Percentiles rank a stretch among this genome's conserved stretches.
Evolutionary conservation across 2,329 filamentous ascomycete species (phyloP).

Genomic region (Aspergillus ochraceus): DNA sequence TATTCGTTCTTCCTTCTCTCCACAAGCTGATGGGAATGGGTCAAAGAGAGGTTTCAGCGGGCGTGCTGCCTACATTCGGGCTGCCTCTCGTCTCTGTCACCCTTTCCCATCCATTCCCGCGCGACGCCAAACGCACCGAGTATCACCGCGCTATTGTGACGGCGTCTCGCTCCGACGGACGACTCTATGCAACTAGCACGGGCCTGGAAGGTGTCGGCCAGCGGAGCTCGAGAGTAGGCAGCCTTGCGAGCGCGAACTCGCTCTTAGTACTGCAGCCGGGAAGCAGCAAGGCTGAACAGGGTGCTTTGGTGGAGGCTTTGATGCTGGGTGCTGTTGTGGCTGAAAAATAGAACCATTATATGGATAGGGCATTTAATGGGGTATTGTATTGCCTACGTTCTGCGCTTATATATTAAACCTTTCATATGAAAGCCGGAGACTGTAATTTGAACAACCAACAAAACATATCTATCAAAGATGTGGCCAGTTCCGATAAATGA

Average conservation of each 20-base stretch:
- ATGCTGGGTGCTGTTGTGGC: conserved; percentile 64
- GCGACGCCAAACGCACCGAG: conserved; percentile 77
- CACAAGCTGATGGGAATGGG: conserved; percentile 71
- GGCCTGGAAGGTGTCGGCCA: conserved; percentile 65
- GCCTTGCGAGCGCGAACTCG: conserved; percentile 84
- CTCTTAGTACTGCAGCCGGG: conserved; percentile 62
- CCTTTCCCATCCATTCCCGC: conserved; percentile 69
- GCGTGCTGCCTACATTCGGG: conserved; percentile 59
- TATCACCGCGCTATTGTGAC: conserved; percentile 83
- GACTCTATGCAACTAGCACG: conserved; percentile 74
- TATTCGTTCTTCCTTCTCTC: conserved; percentile 87
- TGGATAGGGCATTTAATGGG: no score
- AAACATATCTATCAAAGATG: no score
- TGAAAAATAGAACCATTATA: conserved; percentile 7
- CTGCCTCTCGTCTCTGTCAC: conserved; percentile 71
- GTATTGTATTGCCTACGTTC: no score
- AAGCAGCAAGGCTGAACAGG: conserved; percentile 63
- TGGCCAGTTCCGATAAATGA: background rate
- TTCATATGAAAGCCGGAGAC: background rate
- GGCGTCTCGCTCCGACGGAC: conserved; percentile 62
- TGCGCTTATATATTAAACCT: no score
- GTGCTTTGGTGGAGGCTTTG: conserved; percentile 71
- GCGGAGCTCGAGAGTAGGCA: conserved; percentile 85
- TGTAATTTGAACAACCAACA: no score
- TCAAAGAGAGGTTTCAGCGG: conserved; percentile 22